These are phyloP conservation scores for Aspergillus sparsus DNA, from an alignment of 495 filamentous ascomycete genomes.

Conservation along the genomic window DNA sequence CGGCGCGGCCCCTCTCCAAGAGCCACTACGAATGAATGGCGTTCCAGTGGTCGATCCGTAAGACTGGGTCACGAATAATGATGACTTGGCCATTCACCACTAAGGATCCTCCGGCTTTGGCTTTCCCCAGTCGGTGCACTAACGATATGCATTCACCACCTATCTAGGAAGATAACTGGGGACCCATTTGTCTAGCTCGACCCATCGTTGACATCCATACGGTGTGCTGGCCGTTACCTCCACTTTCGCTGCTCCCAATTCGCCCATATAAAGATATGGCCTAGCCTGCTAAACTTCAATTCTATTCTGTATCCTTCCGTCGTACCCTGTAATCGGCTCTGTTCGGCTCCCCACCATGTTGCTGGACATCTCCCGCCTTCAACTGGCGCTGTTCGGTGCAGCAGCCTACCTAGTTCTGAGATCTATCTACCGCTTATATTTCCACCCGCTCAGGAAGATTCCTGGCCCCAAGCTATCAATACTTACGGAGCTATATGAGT, in stretches of 20 bases:
- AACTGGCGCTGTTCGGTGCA: background rate
- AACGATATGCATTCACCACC: background rate
- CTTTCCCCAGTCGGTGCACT: background rate
- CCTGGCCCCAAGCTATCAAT: constrained; percentile 53
- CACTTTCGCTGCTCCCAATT: background rate
- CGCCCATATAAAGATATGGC: background rate
- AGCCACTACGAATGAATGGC: background rate
- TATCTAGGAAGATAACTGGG: background rate
- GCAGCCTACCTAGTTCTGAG: background rate
- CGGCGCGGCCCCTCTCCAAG: background rate
- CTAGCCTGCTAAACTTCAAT: background rate
- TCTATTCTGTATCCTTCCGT: background rate
- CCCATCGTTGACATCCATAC: background rate
- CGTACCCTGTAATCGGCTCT: background rate
- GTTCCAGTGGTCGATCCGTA: background rate
- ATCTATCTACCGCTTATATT: constrained; percentile 10
- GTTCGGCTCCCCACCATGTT: background rate
- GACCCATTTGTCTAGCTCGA: background rate
- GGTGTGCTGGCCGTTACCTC: constrained; percentile 1
- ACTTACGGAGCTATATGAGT: constrained; percentile 47
- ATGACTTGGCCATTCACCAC: background rate
- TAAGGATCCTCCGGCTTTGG: background rate
- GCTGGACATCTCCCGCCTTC: background rate
- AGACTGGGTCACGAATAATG: background rate
- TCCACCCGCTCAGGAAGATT: constrained; percentile 25